Conservation (phyloP, 495 filamentous ascomycete species). For the Letharia lupina region DNA sequence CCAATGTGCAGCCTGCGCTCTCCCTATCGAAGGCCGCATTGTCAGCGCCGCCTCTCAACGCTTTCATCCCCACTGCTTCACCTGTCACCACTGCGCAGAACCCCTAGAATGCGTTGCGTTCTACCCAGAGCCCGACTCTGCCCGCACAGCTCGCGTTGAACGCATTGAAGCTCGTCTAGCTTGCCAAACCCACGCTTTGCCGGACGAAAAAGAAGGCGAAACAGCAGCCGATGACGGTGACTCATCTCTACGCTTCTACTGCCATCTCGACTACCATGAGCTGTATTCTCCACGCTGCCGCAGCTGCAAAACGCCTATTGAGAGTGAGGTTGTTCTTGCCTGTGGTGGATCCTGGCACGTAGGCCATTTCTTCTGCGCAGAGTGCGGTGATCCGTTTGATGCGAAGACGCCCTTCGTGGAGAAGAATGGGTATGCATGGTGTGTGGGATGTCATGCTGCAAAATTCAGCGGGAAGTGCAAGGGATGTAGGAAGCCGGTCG, state of each 20-base stretch:
- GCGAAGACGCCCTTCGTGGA: conserved; percentile 81
- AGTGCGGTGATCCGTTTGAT: conserved; percentile 95
- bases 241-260: conserved; percentile 73
- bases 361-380: conserved; percentile 98
- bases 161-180: conserved; percentile 47
- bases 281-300: conserved; percentile 87
- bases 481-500: conserved; percentile 74
- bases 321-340: conserved; percentile 88
- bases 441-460: conserved; percentile 83
- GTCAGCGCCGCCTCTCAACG: conserved; percentile 71
- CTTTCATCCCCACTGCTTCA: conserved; percentile 91
- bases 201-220: conserved; percentile 46
- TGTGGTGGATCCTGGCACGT: conserved; percentile 93
- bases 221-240: conserved; percentile 62
- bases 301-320: conserved; percentile 96
- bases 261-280: conserved; percentile 97
- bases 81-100: conserved; percentile 80
- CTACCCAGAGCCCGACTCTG: conserved; percentile 75
- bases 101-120: conserved; percentile 91
- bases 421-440: conserved; percentile 99
- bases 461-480: conserved; percentile 80
- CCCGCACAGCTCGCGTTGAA: conserved; percentile 59
- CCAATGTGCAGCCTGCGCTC: conserved; percentile 72
- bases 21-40: conserved; percentile 81
- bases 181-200: conserved; percentile 48